These are phyloP conservation scores for Chrysopogon serrulatus DNA, from an alignment of 176 grass and related monocot species.

Conservation along the genomic window DNA sequence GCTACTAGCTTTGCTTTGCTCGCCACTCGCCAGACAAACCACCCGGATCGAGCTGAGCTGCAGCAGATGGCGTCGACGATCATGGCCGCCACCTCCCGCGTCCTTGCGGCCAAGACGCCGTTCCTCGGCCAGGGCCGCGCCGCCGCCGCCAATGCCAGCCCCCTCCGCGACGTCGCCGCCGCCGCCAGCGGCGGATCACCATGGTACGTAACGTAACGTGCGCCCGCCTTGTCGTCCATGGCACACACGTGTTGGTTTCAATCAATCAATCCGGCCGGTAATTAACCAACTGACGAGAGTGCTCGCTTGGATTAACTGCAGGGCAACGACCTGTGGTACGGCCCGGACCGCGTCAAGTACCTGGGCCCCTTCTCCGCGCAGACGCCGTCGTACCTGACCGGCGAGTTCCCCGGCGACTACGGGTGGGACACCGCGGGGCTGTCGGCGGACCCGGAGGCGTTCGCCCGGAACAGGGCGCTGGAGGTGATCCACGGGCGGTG, in stretches of 20 bases:
- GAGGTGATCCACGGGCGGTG: conserved; percentile 97
- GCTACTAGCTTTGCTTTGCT: background rate
- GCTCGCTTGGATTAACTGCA: background rate
- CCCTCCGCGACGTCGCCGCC: conserved; percentile 49
- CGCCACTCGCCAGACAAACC: background rate
- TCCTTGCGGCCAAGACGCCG: conserved; percentile 36
- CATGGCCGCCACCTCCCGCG: conserved; percentile 56
- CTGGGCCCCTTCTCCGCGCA: conserved; percentile 91
- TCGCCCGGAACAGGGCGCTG: conserved; percentile 81
- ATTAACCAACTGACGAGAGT: background rate
- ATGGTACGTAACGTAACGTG: conserved; percentile 45
- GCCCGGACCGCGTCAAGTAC: conserved; percentile 83
- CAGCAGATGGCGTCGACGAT: conserved; percentile 53
- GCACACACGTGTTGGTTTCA: background rate
- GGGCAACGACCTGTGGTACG: conserved; percentile 90
- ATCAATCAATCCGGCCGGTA: background rate
- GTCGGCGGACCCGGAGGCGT: conserved; percentile 91
- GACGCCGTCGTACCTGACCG: conserved; percentile 84
- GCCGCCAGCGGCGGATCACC: conserved; percentile 56
- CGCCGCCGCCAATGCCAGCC: conserved; percentile 28
- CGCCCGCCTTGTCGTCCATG: no score
- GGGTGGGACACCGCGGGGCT: conserved; percentile 96
- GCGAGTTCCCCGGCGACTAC: conserved; percentile 94
- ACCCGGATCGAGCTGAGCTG: background rate
- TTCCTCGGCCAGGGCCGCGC: conserved; percentile 72